Conservation (phyloP, 129 eudicot species). For the Flaveria linearis region DNA sequence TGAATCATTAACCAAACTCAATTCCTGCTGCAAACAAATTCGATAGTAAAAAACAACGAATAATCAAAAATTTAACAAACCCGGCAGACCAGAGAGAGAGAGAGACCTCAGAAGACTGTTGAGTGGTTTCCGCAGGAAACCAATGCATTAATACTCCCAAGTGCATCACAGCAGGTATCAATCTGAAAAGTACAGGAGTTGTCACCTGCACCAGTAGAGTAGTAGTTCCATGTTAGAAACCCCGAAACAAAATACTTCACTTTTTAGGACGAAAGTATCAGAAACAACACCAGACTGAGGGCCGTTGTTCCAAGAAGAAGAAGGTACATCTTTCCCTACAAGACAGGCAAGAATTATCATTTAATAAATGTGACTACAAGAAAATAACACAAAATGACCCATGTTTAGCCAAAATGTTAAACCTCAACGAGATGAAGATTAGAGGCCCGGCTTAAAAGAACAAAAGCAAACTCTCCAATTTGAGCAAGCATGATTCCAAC, state of each 20-base stretch:
- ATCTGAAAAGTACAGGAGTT: conserved; percentile 78
- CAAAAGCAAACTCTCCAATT: conserved; percentile 98
- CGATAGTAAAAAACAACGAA: background rate
- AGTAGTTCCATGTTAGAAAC: conserved; percentile 13
- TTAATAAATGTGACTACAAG: background rate
- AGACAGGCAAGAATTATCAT: conserved; percentile 7
- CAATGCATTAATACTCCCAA: conserved; percentile 95
- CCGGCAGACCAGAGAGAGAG: conserved; percentile 23
- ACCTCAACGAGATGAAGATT: conserved; percentile 93
- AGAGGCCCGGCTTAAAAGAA: conserved; percentile 96
- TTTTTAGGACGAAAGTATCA: background rate
- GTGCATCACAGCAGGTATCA: conserved; percentile 89
- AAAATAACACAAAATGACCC: background rate
- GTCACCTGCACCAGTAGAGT: conserved; percentile 59
- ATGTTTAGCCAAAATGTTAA: background rate
- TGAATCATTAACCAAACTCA: conserved; percentile 41
- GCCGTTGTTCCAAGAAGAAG: conserved; percentile 98
- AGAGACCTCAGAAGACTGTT: conserved; percentile 63
- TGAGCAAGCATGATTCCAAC: conserved; percentile 98
- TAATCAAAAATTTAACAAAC: background rate
- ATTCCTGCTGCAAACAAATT: conserved; percentile 55
- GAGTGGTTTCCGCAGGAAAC: conserved; percentile 70
- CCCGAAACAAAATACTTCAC: background rate
- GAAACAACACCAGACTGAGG: conserved; percentile 73
- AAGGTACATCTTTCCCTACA: conserved; percentile 93